These are phyloP conservation scores for Paecilomyces niveus DNA, from an alignment of 2,329 filamentous ascomycete species.

Conservation along the genomic window DNA sequence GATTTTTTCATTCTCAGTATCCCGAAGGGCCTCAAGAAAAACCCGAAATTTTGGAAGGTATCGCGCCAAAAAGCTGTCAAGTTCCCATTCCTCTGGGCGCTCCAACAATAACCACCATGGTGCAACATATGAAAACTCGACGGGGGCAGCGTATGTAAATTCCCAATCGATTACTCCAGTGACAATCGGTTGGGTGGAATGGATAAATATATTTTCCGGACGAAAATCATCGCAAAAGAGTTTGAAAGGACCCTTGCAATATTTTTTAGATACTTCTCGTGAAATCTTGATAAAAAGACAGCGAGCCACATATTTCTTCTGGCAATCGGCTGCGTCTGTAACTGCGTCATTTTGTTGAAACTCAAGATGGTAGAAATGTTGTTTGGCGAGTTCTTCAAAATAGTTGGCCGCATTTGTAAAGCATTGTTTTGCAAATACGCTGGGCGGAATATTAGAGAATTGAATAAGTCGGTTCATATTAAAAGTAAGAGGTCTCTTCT, in stretches of 20 bases:
- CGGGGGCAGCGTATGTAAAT: conserved; percentile 18
- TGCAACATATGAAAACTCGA: conserved; percentile 15
- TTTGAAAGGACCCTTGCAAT: conserved; percentile 18
- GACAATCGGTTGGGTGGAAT: conserved; percentile 12
- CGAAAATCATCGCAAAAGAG: conserved; percentile 23
- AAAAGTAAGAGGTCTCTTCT: conserved; percentile 9
- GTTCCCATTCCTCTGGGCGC: conserved; percentile 20
- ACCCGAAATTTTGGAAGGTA: conserved; percentile 15
- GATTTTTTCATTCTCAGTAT: conserved; percentile 15
- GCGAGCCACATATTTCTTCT: conserved; percentile 19
- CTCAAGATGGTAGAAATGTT: conserved; percentile 19
- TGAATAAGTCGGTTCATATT: conserved; percentile 22
- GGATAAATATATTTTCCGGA: conserved; percentile 19
- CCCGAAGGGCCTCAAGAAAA: conserved; percentile 18
- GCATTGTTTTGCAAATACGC: conserved; percentile 9
- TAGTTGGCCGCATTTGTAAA: conserved; percentile 19
- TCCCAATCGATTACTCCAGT: conserved; percentile 21
- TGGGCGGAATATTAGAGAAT: conserved; percentile 13
- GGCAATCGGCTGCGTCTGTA: conserved; percentile 14
- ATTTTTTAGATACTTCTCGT: conserved; percentile 9
- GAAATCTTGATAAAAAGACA: conserved; percentile 16
- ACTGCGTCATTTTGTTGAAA: conserved; percentile 22
- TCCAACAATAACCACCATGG: conserved; percentile 22
- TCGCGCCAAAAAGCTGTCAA: conserved; percentile 15
- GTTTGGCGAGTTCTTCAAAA: conserved; percentile 17